Conservation (phyloP, 345 rosid species). For the Syzygium aromaticum region DNA sequence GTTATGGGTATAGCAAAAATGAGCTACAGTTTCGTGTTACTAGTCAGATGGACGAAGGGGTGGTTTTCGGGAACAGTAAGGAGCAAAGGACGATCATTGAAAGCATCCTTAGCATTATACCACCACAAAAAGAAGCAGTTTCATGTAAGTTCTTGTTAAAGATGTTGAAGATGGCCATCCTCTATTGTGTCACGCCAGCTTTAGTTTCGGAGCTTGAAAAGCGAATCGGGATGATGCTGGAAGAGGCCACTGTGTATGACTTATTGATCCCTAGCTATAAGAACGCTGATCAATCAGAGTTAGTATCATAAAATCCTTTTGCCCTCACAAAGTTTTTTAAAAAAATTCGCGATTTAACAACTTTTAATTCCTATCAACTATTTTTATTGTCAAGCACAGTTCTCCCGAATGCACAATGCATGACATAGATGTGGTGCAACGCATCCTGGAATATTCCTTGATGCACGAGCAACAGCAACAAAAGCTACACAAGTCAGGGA, state of each 20-base stretch:
- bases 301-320: slow-evolving; percentile 10
- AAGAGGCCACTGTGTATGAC: slow-evolving; percentile 60
- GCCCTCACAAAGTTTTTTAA: not conserved
- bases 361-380: not conserved
- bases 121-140: slow-evolving; percentile 49
- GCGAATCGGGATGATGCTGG: slow-evolving; percentile 49
- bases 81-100: slow-evolving; percentile 54
- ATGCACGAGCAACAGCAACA: slow-evolving; percentile 76
- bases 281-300: slow-evolving; percentile 52
- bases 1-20: slow-evolving; percentile 48
- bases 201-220: slow-evolving; percentile 73
- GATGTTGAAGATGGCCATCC: slow-evolving; percentile 62
- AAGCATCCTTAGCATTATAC: slow-evolving; percentile 63
- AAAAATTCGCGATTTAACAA: not conserved
- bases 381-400: slow-evolving; percentile 21
- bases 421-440: slow-evolving; percentile 54
- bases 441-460: slow-evolving; percentile 63
- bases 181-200: slow-evolving; percentile 67
- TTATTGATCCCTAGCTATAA: slow-evolving; percentile 69
- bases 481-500: slow-evolving; percentile 23
- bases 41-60: slow-evolving; percentile 24
- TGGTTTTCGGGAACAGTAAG: slow-evolving; percentile 24
- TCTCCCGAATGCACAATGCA: slow-evolving; percentile 48
- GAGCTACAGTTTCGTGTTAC: slow-evolving; percentile 50
- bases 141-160: slow-evolving; percentile 65